A percentile compares a stretch with the other conserved stretches of the same genome.
phyloP scores from a whole-genome alignment of 805 yeast species.

The Clavispora phyllophila region DNA sequence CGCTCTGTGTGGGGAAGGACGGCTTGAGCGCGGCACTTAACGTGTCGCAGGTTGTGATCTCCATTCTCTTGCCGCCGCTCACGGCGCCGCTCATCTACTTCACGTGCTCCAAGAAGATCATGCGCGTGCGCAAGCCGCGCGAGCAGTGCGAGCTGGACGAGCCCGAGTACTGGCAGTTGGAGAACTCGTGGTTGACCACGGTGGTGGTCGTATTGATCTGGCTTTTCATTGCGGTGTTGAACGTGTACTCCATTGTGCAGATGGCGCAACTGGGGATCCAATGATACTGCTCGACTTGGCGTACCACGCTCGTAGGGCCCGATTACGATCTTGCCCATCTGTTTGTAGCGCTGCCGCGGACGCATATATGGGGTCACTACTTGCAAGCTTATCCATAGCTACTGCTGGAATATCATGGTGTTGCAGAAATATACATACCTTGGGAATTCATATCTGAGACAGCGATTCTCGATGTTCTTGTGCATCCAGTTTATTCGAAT shows the following conservation, averaged over 20 bases:
- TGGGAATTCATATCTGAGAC: no score
- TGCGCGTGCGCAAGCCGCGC: slow-evolving; percentile 46
- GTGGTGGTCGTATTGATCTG: slow-evolving; percentile 53
- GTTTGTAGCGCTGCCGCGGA: no score
- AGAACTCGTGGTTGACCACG: slow-evolving; percentile 59
- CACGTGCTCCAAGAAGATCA: slow-evolving; percentile 63
- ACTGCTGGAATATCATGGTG: no score
- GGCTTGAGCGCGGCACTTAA: slow-evolving; percentile 74
- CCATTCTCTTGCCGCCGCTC: slow-evolving; percentile 76
- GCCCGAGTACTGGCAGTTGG: slow-evolving; percentile 41
- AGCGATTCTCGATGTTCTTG: no score
- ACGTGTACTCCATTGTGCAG: slow-evolving; percentile 53
- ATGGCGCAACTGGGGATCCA: slow-evolving; percentile 20
- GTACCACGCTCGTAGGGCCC: no score
- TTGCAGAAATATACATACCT: no score
- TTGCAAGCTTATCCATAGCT: no score
- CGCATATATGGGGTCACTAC: no score
- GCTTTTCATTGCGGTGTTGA: slow-evolving; percentile 67
- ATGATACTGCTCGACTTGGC: neutral
- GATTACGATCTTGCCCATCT: no score
- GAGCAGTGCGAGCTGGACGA: slow-evolving; percentile 11
- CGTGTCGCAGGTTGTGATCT: slow-evolving; percentile 80
- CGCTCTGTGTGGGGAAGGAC: slow-evolving; percentile 62
- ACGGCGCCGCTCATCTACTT: slow-evolving; percentile 83
- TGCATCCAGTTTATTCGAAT: no score